A percentile compares a stretch with the other conserved stretches of the same genome.
Conservation (phyloP, 1,284 basidiomycete species). For the Erythrobasidium hasegawianum region DNA sequence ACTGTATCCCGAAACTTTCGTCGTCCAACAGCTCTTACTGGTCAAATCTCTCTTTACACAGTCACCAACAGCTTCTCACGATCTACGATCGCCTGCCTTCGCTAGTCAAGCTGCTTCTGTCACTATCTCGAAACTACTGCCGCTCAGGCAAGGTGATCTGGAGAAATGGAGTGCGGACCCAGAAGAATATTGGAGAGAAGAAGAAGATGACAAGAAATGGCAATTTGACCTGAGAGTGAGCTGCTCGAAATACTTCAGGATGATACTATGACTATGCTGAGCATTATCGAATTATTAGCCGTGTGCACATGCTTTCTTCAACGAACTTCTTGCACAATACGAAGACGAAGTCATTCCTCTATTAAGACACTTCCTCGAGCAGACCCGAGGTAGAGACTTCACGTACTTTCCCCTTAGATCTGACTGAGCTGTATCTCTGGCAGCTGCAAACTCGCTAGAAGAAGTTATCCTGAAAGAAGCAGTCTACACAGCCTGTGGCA, state of each 20-base stretch:
- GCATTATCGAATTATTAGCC: too few relatives aligned
- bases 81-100: conserved; percentile 6
- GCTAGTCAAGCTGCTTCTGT: conserved; percentile 17
- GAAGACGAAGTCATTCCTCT: conserved; percentile 15
- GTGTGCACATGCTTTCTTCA: conserved; percentile 40
- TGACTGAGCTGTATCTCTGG: too few relatives aligned
- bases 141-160: conserved; percentile 39
- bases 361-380: conserved; percentile 19
- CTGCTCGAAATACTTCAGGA: too few relatives aligned
- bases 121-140: conserved; percentile 38
- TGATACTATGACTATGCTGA: too few relatives aligned
- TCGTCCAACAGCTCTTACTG: conserved; percentile 41
- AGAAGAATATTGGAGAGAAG: conserved; percentile 45
- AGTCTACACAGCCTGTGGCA: conserved; percentile 42
- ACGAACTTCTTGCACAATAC: conserved; percentile 38
- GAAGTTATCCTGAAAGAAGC: conserved; percentile 42
- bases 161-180: conserved; percentile 43
- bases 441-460: conserved; percentile 36
- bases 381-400: conserved; percentile 25
- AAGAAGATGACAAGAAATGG: conserved; percentile 42
- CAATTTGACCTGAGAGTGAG: conserved; percentile 44
- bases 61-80: conserved; percentile 36
- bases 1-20: conserved; percentile 38
- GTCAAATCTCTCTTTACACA: conserved; percentile 39
- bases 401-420: too few relatives aligned